Evolutionary conservation across 2,329 filamentous ascomycete species (phyloP).

Genomic region (Boeremia lycopersici): DNA sequence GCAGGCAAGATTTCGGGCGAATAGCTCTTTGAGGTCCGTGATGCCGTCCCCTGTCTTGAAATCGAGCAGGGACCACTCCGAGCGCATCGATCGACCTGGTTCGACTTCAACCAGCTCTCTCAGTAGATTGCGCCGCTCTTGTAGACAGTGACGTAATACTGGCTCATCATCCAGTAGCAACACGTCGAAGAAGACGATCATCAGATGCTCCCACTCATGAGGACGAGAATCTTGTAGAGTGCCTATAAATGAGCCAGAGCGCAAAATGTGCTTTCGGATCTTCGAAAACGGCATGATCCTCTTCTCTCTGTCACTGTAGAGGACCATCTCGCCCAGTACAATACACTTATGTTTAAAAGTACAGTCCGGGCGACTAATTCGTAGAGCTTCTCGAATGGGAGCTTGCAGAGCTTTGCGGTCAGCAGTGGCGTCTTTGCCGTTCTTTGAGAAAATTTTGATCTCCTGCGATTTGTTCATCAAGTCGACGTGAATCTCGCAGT

Average conservation of each 20-base stretch:
- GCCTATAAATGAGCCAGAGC: constrained; percentile 73
- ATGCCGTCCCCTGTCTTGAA: constrained; percentile 55
- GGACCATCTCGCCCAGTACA: constrained; percentile 80
- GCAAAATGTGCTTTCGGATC: constrained; percentile 77
- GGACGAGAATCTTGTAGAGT: constrained; percentile 70
- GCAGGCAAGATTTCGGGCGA: constrained; percentile 69
- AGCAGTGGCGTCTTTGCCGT: constrained; percentile 82
- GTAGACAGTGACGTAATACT: constrained; percentile 60
- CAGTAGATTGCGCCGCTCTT: constrained; percentile 66
- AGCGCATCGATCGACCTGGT: constrained; percentile 69
- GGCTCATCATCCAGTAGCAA: constrained; percentile 62
- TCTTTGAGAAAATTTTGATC: constrained; percentile 89
- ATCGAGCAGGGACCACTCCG: constrained; percentile 70
- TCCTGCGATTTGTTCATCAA: constrained; percentile 59
- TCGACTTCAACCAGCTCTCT: constrained; percentile 60
- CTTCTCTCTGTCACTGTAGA: constrained; percentile 71
- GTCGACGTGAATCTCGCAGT: constrained; percentile 83
- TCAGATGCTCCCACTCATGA: constrained; percentile 62
- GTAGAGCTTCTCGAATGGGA: constrained; percentile 68
- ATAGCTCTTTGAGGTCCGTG: constrained; percentile 51
- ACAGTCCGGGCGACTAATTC: constrained; percentile 64
- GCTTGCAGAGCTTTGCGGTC: constrained; percentile 70
- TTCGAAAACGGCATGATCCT: constrained; percentile 78
- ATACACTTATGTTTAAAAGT: constrained; percentile 71
- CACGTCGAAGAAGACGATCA: constrained; percentile 67